Base-by-base conservation (phyloP, 225 moss, liverwort and hornwort species). In the Antitrichia curtipendula region DNA sequence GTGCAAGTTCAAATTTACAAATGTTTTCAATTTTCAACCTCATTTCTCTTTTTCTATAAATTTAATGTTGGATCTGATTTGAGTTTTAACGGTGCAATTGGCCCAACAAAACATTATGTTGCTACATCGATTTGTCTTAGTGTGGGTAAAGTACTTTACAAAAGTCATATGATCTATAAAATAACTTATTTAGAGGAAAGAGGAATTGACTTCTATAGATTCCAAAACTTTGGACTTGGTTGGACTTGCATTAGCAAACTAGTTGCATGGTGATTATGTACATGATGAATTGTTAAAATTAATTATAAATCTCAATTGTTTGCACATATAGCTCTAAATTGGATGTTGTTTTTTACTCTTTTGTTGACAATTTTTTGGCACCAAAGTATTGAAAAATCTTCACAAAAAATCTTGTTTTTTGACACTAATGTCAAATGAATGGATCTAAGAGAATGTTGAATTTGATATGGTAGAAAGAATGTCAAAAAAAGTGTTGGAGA, bases 311-410 rank as follows among this genome's bases (percentile, higher is more conserved):
- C 34, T 10, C 7, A 50, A 50, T 21, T 19, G 4, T 12, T 32
- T 49, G 27, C 2, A 12, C 50, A 25, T 9, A 15, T 50, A 4
- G 20, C 20, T 15, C 25, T 8, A 32, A 50, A 50, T 34, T 50
- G 1, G 4, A 1, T 32, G 8, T 32, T 75, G 12, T 75, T 34
- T 50, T 28, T 4, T 0, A 2, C 0, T 22, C 4, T 22, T 8
- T 52, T 75, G 29, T 13, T 2, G 0, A 34, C 8, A 21, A 50
- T 22, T 52, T 50, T 32, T 52, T 0, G 12, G 0, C 0, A 49
- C 12, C 0, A 3, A 19, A 19, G 31, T 74, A 4, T 31, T 72
- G 4, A 18, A 18, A 72, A 73, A 17, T 19, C 19, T 31, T 47
- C 2, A 19, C 13, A 29, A 47, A 5, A 13, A 4, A 11, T 29